These are phyloP conservation scores for Hypoxylon lenormandii DNA, from an alignment of 495 filamentous ascomycete species.

Conservation along the genomic window DNA sequence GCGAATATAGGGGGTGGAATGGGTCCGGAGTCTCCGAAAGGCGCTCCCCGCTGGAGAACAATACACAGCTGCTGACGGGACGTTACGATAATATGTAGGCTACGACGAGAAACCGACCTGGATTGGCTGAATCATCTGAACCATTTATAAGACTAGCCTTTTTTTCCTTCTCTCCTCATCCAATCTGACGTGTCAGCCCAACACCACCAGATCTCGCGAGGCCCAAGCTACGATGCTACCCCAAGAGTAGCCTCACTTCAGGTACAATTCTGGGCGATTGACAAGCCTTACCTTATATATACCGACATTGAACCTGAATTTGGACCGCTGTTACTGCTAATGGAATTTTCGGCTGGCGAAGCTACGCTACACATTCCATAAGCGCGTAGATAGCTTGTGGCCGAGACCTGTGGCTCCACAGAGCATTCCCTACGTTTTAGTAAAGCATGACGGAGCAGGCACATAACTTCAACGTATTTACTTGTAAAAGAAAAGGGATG, in stretches of 20 bases:
- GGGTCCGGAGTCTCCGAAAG: constrained; percentile 21
- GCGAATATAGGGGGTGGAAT: constrained; percentile 8
- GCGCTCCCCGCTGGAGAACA: constrained; percentile 20
- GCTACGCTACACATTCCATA: constrained; percentile 6
- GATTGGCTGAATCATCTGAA: constrained; percentile 28
- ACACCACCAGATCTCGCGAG: constrained; percentile 34
- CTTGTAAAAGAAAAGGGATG: constrained; percentile 2
- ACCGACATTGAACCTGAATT: constrained; percentile 10
- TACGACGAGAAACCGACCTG: constrained; percentile 4
- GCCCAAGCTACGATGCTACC: constrained; percentile 35
- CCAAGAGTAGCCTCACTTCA: constrained; percentile 30
- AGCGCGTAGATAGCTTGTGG: constrained; percentile 1
- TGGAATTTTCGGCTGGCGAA: constrained; percentile 9
- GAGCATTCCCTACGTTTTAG: constrained; percentile 2
- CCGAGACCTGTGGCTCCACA: constrained; percentile 6
- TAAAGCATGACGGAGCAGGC: constrained; percentile 26
- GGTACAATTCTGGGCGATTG: constrained; percentile 23
- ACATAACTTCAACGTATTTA: constrained; percentile 8
- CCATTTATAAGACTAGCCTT: constrained; percentile 14
- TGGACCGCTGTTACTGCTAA: constrained; percentile 2
- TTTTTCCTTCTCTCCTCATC: constrained; percentile 13
- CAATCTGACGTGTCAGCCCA: constrained; percentile 29
- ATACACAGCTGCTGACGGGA: constrained; percentile 38
- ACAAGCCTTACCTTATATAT: constrained; percentile 29
- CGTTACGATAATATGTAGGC: constrained; percentile 39